phyloP scores from a whole-genome alignment of 2,329 filamentous ascomycete genomes.

The Raffaelea arxii region DNA sequence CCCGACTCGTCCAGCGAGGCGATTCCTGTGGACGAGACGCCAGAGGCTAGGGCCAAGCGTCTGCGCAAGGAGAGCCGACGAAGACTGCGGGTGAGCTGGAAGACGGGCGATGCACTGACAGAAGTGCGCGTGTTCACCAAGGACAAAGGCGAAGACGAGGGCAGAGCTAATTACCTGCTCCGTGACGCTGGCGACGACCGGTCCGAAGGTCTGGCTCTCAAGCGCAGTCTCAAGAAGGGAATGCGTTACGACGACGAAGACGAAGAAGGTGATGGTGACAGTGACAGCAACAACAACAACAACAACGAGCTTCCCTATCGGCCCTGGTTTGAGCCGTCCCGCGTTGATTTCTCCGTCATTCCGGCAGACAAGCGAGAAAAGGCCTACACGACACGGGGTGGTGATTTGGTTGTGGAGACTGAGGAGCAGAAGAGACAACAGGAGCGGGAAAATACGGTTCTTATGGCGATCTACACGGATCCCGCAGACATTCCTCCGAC shows the following conservation, averaged over 20 bases:
- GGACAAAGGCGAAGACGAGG: conserved; percentile 63
- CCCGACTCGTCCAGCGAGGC: conserved; percentile 32
- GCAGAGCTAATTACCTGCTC: conserved; percentile 56
- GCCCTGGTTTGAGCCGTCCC: conserved; percentile 39
- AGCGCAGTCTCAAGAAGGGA: conserved; percentile 37
- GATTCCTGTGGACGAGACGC: conserved; percentile 45
- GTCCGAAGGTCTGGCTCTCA: conserved; percentile 61
- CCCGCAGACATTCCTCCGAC: conserved; percentile 44
- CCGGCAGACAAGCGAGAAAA: conserved; percentile 34
- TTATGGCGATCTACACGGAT: conserved; percentile 52
- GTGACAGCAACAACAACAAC: conserved; percentile 32
- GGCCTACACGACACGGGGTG: conserved; percentile 45
- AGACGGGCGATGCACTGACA: conserved; percentile 55
- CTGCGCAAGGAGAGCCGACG: conserved; percentile 63
- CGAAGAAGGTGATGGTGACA: conserved; percentile 28
- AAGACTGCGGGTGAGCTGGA: conserved; percentile 62
- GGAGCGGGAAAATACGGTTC: conserved; percentile 46
- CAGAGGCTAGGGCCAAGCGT: conserved; percentile 57
- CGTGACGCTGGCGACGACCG: conserved; percentile 64
- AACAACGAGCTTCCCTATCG: conserved; percentile 43
- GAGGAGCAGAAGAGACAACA: conserved; percentile 46
- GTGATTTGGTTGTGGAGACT: conserved; percentile 39
- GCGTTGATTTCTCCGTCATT: conserved; percentile 37
- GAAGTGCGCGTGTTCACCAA: conserved; percentile 62
- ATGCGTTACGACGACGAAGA: conserved; percentile 40